phyloP scores from a whole-genome alignment of 2,329 filamentous ascomycete species.

The Lachnellula subtilissima region DNA sequence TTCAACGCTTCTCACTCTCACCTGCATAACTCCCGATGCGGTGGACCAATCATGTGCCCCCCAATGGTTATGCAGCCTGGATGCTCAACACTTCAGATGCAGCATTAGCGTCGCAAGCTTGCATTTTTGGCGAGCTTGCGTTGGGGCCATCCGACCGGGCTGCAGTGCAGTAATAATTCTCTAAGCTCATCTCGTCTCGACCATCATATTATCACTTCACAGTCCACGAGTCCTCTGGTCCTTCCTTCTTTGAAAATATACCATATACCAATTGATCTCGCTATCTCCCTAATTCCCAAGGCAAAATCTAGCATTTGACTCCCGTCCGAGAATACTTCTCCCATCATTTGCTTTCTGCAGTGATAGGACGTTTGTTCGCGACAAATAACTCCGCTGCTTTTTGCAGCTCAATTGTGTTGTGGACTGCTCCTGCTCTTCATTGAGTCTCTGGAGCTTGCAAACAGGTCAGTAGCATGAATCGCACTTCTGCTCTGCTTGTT shows the following conservation, averaged over 20 bases:
- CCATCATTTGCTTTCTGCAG: background rate
- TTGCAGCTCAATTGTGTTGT: constrained; percentile 14
- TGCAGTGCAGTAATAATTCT: too few species aligned
- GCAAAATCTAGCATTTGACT: background rate
- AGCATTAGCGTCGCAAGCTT: background rate
- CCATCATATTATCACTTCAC: too few species aligned
- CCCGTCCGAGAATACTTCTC: background rate
- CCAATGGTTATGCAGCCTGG: background rate
- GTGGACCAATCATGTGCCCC: background rate
- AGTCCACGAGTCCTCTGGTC: background rate
- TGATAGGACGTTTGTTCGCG: constrained; percentile 1
- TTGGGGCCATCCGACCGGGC: background rate
- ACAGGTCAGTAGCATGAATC: constrained; percentile 16
- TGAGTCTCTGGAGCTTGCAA: constrained; percentile 31
- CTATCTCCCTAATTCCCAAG: background rate
- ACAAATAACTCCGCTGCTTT: constrained; percentile 9
- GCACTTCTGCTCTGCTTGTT: background rate
- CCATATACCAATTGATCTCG: constrained; percentile 3
- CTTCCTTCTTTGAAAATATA: background rate
- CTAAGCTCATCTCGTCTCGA: too few species aligned
- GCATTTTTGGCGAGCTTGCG: background rate
- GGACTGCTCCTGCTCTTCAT: constrained; percentile 32
- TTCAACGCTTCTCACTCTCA: constrained; percentile 1
- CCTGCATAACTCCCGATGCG: background rate
- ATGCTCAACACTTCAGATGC: background rate